phyloP scores from a whole-genome alignment of 2,329 filamentous ascomycete species.

The Aspergillus terreus region DNA sequence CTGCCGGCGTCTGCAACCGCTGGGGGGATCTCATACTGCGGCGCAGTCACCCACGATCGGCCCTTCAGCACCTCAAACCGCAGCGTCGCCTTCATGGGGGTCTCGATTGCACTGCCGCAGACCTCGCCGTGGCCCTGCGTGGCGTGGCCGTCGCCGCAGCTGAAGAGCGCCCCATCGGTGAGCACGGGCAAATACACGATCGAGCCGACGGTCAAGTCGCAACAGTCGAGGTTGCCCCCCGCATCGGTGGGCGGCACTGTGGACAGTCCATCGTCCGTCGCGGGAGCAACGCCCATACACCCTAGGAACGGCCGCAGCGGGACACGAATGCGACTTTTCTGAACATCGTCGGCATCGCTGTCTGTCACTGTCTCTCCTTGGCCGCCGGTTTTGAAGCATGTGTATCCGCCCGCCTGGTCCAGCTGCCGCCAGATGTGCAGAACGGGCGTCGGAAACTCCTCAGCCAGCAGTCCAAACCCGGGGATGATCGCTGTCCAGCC shows the following conservation, averaged over 20 bases:
- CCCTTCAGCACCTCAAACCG: slow-evolving; percentile 48
- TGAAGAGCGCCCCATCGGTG: slow-evolving; percentile 50
- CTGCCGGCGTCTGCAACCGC: slow-evolving; percentile 17
- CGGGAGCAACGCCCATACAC: slow-evolving; percentile 50
- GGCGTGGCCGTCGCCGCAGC: slow-evolving; percentile 54
- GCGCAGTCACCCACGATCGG: slow-evolving; percentile 45
- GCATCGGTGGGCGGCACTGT: slow-evolving; percentile 51
- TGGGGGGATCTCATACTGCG: slow-evolving; percentile 45
- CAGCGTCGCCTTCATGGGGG: slow-evolving; percentile 48
- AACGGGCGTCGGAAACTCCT: slow-evolving; percentile 44
- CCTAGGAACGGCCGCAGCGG: slow-evolving; percentile 52
- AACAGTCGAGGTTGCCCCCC: slow-evolving; percentile 56
- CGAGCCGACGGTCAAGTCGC: slow-evolving; percentile 46
- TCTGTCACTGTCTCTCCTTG: slow-evolving; percentile 20
- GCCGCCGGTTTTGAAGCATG: slow-evolving; percentile 38
- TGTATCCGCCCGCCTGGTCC: slow-evolving; percentile 34
- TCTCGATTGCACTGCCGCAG: slow-evolving; percentile 56
- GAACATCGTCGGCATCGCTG: not conserved
- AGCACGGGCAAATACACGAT: slow-evolving; percentile 50
- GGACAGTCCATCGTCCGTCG: slow-evolving; percentile 42
- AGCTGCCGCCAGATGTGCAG: slow-evolving; percentile 50
- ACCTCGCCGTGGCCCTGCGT: slow-evolving; percentile 55
- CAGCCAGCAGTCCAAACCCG: slow-evolving; percentile 48
- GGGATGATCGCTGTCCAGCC: slow-evolving; percentile 54
- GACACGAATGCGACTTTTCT: slow-evolving; percentile 40